Evolutionary conservation across 306 rosid genomes (phyloP), one percentile per base, ranked within the genome.

Genomic region (Delonix regia): DNA sequence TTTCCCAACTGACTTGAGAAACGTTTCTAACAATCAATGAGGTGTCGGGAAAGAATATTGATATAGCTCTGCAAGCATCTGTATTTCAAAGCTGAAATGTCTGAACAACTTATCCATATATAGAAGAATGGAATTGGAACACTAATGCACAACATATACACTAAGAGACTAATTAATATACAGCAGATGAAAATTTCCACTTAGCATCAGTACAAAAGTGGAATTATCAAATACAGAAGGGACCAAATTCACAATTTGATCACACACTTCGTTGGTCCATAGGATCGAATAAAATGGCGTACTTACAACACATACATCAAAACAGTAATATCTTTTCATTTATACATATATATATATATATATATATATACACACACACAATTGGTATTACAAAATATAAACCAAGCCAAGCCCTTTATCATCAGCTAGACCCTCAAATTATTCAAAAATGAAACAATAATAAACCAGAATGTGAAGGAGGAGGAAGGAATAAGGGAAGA

Each of bases 161-260:
- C 4, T n/a, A 1, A 3, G 41, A 6, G 22, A 7, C 42, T 34
- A 7, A 44, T 30, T 57, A 45, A 1, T 1, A 30, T 30, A 30
- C 33, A 30, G 7, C 16, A 36, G 27, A 38, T 5, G 38, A 33
- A 77, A 39, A 28, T 8, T 24, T 33, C 16, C 18, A 74, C 60
- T 41, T 61, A 34, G 48, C 48, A 34, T 52, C 51, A 0, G 79
- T 76, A 75, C 70, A 55, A 33, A 25, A 47, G n/a, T 1, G 22
- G 57, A 75, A 57, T 24, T 70, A 49, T 69, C 78, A 36, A 63
- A 34, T 61, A 38, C 42, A 64, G 27, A 76, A 70, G 42, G 28
- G 18, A 36, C 79, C 76, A 75, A 53, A 67, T 53, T 57, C 36
- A 3, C 2, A 38, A 36, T 56, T 6, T 15, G 9, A 18, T 3